Evolutionary conservation across 2,329 filamentous ascomycete genomes (phyloP), one percentile per base, ranked within the genome.

Genomic region (Colletotrichum somersetense): DNA sequence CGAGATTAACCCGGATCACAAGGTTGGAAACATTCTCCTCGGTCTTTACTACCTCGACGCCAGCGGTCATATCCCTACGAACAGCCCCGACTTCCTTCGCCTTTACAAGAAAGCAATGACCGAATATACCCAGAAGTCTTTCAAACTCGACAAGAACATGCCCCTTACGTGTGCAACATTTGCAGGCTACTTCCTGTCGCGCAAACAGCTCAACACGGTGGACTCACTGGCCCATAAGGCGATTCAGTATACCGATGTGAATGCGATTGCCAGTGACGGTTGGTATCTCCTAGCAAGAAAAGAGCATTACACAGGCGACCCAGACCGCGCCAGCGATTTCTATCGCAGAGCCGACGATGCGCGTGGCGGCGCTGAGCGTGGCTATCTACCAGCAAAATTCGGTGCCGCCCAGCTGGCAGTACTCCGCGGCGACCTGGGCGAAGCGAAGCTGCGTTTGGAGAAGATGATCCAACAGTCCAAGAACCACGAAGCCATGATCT

Each of bases 281-380:
- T 98, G 96, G 95, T 99, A 98, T 82, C 84, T 98, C 11, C 89
- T 98, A 52, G 96, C 95, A 38, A 89, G 95, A 73, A 98, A 97
- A 80, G 94, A 96, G 74, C 96, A 99, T 79, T 94, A 94, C 75
- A 89, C 91, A 70, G 92, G 92, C 53, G 91, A 98, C 70, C 83
- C 89, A 8, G 87, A 91, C 26, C 91, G 91, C 68, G 96, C 96
- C 2, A 90, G 89, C 26, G 94, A 97, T 77, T 97, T 92, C 81
- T 99, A 99, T 82, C 91, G 91, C 67, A 92, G 93, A 76, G 93
- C 97, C 1, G 96, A 99, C 80, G 93, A 97, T 80, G 95, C 96
- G 48, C 90, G 96, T 76, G 96, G 96, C 77, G 96, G 95, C 53
- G 88, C 93, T n/a, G 96, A 98, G 74, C 92, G 91, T 74, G 96